These are phyloP conservation scores for Teunomyces kruisii DNA, from an alignment of 805 yeast species.

Conservation along the genomic window DNA sequence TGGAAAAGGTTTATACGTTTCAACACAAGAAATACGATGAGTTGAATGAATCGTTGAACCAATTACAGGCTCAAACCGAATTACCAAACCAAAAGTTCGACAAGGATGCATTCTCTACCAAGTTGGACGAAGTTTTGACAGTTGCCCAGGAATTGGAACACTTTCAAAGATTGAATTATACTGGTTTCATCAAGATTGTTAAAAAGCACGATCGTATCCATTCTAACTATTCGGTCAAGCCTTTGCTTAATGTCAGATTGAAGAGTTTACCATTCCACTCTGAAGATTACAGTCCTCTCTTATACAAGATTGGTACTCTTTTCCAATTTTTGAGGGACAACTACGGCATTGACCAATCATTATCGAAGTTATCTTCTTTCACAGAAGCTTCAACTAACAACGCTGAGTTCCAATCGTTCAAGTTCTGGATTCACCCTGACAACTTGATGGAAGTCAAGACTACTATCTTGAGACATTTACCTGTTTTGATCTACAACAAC, in stretches of 20 bases:
- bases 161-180: constrained; percentile 87
- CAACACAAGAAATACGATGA: constrained; percentile 67
- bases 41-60: constrained; percentile 61
- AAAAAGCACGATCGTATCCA: constrained; percentile 95
- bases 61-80: constrained; percentile 59
- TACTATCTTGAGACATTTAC: constrained; percentile 88
- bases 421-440: constrained; percentile 97
- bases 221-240: constrained; percentile 83
- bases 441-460: constrained; percentile 96
- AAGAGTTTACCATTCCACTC: constrained; percentile 87
- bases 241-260: constrained; percentile 83
- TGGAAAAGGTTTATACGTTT: constrained; percentile 76
- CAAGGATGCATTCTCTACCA: constrained; percentile 58
- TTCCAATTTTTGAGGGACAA: constrained; percentile 83
- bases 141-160: constrained; percentile 84
- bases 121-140: constrained; percentile 70
- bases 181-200: constrained; percentile 92
- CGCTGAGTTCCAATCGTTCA: constrained; percentile 61
- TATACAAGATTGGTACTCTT: constrained; percentile 77
- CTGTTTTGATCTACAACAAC: constrained; percentile 72
- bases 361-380: constrained; percentile 50
- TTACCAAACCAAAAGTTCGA: constrained; percentile 45
- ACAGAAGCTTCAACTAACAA: constrained; percentile 33
- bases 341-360: constrained; percentile 48
- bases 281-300: constrained; percentile 90